Base-by-base conservation (phyloP, 306 rosid species). In the Gastrolobium bilobum region DNA sequence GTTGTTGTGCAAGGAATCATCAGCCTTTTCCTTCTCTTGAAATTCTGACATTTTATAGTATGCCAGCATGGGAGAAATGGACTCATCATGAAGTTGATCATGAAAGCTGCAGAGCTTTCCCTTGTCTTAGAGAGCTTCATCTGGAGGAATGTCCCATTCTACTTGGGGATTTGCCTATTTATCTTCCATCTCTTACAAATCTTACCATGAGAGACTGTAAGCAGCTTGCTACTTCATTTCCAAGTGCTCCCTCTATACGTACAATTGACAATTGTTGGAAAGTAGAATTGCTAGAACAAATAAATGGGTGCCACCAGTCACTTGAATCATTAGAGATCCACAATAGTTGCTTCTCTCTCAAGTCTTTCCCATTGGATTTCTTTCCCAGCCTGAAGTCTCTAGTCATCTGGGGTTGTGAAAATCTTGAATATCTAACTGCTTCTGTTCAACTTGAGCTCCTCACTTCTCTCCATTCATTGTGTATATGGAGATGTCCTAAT, bases 31-130 rank as follows among this genome's bases (percentile, higher is more conserved):
- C 26, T 13, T 20, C 58, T 1, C 75, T 77, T 0, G 75, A 77
- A 44, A 30, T 6, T 67, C 35, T 77, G 0, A 7, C 20, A 15
- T 38, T 77, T 30, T 53, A 64, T 31, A n/a, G 33, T n/a, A 40
- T 66, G 66, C 10, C 67, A 30, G 46, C 11, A 5, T 77, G 74
- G 81, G 47, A 77, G 47, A 10, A 8, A 31, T 77, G 81, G 75
- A 1, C 14, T 75, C 50, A 47, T 15, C 37, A 52, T 38, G 31
- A 1, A 3, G 20, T 33, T 10, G 4, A 20, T 20, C 26, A 20
- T 20, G 26, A 20, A 20, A 20, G 26, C 1, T 20, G 10, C 34
- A 10, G 26, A 26, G 58, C 54, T 31, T 53, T 77, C 15, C 0
- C 58, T 40, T 2, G 4, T 14, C 81, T 77, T 54, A 37, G 4